phyloP scores from a whole-genome alignment of 2,329 filamentous ascomycete genomes.

The Macrophomina pseudophaseolina region DNA sequence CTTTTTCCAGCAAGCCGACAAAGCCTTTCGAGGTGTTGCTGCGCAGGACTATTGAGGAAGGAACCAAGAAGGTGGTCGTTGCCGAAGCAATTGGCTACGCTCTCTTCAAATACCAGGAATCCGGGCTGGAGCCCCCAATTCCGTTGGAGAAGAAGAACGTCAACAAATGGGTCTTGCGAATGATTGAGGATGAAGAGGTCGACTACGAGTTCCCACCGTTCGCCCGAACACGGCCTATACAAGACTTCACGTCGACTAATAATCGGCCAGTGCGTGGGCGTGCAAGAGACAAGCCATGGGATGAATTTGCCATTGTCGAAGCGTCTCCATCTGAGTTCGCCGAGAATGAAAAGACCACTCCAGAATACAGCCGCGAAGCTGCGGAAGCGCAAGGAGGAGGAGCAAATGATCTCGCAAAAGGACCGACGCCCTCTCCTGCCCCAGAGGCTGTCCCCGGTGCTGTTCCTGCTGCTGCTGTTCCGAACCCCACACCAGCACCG shows the following conservation, averaged over 20 bases:
- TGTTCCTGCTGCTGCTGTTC: constrained; percentile 30
- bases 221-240: constrained; percentile 74
- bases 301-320: constrained; percentile 80
- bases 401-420: constrained; percentile 27
- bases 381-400: constrained; percentile 26
- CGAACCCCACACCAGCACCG: constrained; percentile 30
- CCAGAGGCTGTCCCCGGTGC: constrained; percentile 35
- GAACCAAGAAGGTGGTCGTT: constrained; percentile 69
- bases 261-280: constrained; percentile 69
- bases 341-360: constrained; percentile 72
- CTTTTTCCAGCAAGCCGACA: constrained; percentile 68
- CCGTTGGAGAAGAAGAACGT: constrained; percentile 71
- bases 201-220: constrained; percentile 85
- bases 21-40: constrained; percentile 75
- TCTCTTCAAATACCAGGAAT: constrained; percentile 77
- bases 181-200: constrained; percentile 84
- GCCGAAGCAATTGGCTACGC: constrained; percentile 82
- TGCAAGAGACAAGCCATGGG: constrained; percentile 76
- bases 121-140: constrained; percentile 72
- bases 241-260: constrained; percentile 78
- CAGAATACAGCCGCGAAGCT: constrained; percentile 66
- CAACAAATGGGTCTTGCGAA: constrained; percentile 81
- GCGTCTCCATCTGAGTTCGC: constrained; percentile 71
- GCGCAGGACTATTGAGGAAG: constrained; percentile 70
- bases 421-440: constrained; percentile 37